Evolutionary conservation across 345 rosid species (phyloP).

Genomic region (Cardamine chenopodiifolia): DNA sequence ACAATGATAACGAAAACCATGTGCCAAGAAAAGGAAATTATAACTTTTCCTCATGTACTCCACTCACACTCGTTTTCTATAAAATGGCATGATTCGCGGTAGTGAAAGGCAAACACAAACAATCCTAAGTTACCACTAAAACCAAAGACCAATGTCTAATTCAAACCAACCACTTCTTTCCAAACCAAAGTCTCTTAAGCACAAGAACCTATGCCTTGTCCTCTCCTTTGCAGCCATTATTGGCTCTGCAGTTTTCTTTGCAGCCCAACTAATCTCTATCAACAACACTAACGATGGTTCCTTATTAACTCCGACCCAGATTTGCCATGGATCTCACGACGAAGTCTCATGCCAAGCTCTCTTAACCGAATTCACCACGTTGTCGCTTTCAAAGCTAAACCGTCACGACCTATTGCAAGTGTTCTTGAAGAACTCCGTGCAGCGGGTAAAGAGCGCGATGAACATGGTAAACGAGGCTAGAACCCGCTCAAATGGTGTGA

Average conservation of each 20-base stretch:
- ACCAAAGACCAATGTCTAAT: constrained; percentile 27
- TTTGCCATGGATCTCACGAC: constrained; percentile 51
- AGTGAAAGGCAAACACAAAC: constrained; percentile 31
- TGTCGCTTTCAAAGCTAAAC: constrained; percentile 33
- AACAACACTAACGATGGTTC: constrained; percentile 10
- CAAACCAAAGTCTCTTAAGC: constrained; percentile 43
- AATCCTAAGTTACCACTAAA: constrained; percentile 24
- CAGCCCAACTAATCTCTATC: constrained; percentile 27
- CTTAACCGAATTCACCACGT: constrained; percentile 44
- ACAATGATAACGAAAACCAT: not conserved
- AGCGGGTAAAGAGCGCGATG: constrained; percentile 37
- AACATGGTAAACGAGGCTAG: constrained; percentile 21
- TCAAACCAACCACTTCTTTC: constrained; percentile 53
- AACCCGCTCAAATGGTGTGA: constrained; percentile 43
- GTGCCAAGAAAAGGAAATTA: constrained; percentile 16
- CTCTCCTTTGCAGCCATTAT: constrained; percentile 51
- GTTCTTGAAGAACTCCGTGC: constrained; percentile 45
- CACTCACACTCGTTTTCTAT: constrained; percentile 36
- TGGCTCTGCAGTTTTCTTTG: constrained; percentile 39
- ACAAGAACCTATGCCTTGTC: constrained; percentile 41
- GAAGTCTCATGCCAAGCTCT: constrained; percentile 48
- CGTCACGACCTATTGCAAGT: constrained; percentile 44
- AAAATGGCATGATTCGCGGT: constrained; percentile 24
- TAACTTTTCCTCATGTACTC: constrained; percentile 5
- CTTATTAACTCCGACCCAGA: constrained; percentile 26